These are phyloP conservation scores for Parmelia sp. DNA, from an alignment of 495 filamentous ascomycete genomes.

Conservation along the genomic window DNA sequence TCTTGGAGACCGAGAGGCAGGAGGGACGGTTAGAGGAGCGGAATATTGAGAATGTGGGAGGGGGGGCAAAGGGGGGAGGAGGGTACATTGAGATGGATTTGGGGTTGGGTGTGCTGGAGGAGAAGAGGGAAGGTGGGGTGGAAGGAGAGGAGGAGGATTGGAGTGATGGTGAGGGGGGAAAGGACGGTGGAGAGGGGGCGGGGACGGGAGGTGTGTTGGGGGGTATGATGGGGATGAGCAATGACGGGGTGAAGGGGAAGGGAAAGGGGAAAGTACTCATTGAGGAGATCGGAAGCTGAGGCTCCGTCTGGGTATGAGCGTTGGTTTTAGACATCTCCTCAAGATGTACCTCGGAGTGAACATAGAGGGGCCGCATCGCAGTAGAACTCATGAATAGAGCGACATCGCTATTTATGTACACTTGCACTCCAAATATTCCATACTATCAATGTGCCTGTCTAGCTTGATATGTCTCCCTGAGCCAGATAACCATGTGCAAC, in stretches of 20 bases:
- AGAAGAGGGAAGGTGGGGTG: slow-evolving; percentile 30
- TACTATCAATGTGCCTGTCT: not conserved
- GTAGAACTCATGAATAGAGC: not conserved
- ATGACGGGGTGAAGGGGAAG: slow-evolving; percentile 20
- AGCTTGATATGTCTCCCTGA: not conserved
- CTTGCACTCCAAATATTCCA: not conserved
- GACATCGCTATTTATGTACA: not conserved
- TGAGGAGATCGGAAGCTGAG: slow-evolving; percentile 33
- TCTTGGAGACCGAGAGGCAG: slow-evolving; percentile 37
- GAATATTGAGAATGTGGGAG: slow-evolving; percentile 36
- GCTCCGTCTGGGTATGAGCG: not conserved
- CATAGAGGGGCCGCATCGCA: not conserved
- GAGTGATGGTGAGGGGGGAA: slow-evolving; percentile 17
- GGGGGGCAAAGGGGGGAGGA: slow-evolving; percentile 17
- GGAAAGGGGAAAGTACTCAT: slow-evolving; percentile 35
- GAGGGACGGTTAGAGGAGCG: slow-evolving; percentile 35
- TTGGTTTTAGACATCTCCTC: not conserved
- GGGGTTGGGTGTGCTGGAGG: slow-evolving; percentile 47
- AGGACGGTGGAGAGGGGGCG: not conserved
- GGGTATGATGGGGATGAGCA: slow-evolving; percentile 17
- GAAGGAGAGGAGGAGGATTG: slow-evolving; percentile 10
- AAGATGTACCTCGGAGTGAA: not conserved
- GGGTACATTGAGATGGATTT: slow-evolving; percentile 52
- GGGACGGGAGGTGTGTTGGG: slow-evolving; percentile 4
- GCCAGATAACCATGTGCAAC: not conserved